Base-by-base conservation (phyloP, 495 filamentous ascomycete species). In the Niebla homalea region DNA sequence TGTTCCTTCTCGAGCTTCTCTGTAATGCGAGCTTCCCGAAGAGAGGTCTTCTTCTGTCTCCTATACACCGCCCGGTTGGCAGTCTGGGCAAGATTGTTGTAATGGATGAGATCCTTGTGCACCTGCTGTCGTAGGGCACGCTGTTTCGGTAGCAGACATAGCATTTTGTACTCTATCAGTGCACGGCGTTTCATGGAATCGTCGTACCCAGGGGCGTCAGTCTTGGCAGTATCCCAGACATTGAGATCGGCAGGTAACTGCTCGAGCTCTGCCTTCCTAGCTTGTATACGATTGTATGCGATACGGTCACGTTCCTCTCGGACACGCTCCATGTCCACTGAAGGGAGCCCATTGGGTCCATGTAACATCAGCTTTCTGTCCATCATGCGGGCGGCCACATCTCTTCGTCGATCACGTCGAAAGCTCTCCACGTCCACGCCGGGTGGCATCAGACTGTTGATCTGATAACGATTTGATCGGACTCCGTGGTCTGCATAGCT, bases 1-100 rank as follows among this genome's bases (percentile, higher is more conserved):
- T 97, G 93, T 63, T 97, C 88, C 70, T 97, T 97, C 76, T 98
- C 92, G 2, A 98, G 76, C 62, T 94, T 96, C 74, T 98, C 92
- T 3, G 92, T 98, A 57, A 96, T 89, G 32, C 92, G 82, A 32
- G 92, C 93, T 64, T 98, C 92, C n/a, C 89, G 81, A 45, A 96
- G 70, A 21, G 84, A 89, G 59, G 94, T 89, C 66, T 94, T 95
- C 81, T 97, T 98, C 72, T 90, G 87, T 19, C 90, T 81, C 21
- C 92, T 83, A 61, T 94, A 95, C 57, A 78, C 75, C 23, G 84
- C 76, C 15, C 92, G 80, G 58, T 97, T 98, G 0, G 88, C 85
- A 12, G 88, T 94, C 80, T 95, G 93, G 36, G 88, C 88, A 11
- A 97, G 77, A 57, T 94, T 95, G 56, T 94, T 87, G 48, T 88